Conservation (phyloP, 139 green algal genomes). For the Micromonas pusilla region DNA sequence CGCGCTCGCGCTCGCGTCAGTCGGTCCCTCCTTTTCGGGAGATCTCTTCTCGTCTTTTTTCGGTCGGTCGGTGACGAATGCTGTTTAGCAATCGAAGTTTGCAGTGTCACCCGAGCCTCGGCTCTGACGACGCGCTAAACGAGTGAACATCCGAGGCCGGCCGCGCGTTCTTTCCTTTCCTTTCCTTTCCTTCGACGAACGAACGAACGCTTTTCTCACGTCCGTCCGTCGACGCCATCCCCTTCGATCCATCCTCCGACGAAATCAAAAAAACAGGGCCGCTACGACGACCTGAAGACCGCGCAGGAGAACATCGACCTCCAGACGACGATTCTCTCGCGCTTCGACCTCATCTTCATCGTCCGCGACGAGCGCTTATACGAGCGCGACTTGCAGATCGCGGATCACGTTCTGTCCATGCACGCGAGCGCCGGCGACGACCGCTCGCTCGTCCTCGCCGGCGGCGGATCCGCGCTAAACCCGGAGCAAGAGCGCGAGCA, state of each 20-base stretch:
- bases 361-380: conserved; percentile 80
- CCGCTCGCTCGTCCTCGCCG: not conserved
- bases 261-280: conserved; percentile 24
- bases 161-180: not conserved
- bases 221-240: no score
- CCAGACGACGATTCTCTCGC: conserved; percentile 95
- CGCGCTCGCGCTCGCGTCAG: not conserved
- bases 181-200: no score
- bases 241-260: no score
- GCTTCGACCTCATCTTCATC: conserved; percentile 99
- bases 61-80: not conserved
- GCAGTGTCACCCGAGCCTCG: not conserved
- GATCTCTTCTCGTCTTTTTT: not conserved
- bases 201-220: no score
- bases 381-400: conserved; percentile 65
- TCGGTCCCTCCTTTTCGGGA: not conserved
- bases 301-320: conserved; percentile 95
- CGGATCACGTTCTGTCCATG: conserved; percentile 44
- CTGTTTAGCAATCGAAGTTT: no score
- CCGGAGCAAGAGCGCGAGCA: conserved; percentile 38
- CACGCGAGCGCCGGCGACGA: conserved; percentile 27
- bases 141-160: not conserved
- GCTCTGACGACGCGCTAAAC: not conserved
- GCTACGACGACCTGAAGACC: conserved; percentile 52
- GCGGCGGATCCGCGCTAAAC: conserved; percentile 33